Evolutionary conservation across 805 yeast species (phyloP), one percentile per base, ranked within the genome.

Genomic region (Ogataea naganishii): DNA sequence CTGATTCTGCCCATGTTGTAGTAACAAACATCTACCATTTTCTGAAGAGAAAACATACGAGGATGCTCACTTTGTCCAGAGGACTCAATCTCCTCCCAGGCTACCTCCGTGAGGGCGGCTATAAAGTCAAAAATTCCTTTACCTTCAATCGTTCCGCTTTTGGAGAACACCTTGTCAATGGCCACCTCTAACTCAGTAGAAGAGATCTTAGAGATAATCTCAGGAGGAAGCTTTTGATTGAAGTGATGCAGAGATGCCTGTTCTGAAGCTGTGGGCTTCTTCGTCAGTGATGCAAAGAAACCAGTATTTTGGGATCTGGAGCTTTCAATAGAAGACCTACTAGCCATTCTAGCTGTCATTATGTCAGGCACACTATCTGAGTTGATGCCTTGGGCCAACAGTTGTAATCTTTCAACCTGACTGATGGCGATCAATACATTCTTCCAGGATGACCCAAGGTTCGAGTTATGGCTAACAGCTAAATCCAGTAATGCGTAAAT

Each of bases 1-100:
- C 95, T 75, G 44, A 92, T 88, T 62, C 98, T 81, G 29, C 76
- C 76, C 96, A 92, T 92, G 53, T 94, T 94, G 62, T 94, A 92
- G 56, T 92, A 89, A 57, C 96, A 89, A 24, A 92, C 94, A 56
- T 94, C 98, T 30, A 92, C 95, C 67, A 92, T 82, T 51, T 92
- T 92, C 49, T 86, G 97, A 39, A 92, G 60, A 0, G 97, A 83
- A 50, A 84, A 94, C 58, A 85, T 79, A 51, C 98, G 68, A 22
- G 97, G 98, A 37, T 83, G 75, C 6, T 69, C 64, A 25, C 88
- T 77, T 46, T 75, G 75, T 6, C 86, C 88, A 1, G 94, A 80
- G 0, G 94, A 80, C 38, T 82, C 86, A 37, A 92, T 85, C 53
- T 92, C 99, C 46, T 88, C 96, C 24, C 74, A 62, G 0, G 95